Percentiles rank a stretch among this genome's conserved stretches.
Conservation (phyloP, 2,329 filamentous ascomycete species). For the Fusarium marasasianum region DNA sequence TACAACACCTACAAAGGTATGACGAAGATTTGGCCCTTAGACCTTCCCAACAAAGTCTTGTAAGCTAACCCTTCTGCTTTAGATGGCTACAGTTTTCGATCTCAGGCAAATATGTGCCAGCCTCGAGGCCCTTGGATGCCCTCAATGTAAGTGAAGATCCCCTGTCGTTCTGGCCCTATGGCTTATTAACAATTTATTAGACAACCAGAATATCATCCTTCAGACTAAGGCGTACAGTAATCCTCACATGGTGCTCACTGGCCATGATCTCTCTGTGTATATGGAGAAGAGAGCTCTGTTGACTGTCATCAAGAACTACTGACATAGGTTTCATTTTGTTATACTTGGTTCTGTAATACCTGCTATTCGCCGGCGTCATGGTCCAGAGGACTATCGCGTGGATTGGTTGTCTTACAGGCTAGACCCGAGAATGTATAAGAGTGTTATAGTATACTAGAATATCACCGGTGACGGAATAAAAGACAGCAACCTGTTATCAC, state of each 20-base stretch:
- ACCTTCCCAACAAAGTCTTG: no score
- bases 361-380: fast-evolving
- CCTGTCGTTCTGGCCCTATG: fast-evolving
- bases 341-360: no score
- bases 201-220: background rate
- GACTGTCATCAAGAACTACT: background rate
- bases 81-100: background rate
- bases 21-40: fast-evolving
- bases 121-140: background rate
- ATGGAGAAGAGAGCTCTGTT: background rate
- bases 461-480: fast-evolving
- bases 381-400: fast-evolving
- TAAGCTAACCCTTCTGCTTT: fast-evolving
- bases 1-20: no score
- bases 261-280: background rate
- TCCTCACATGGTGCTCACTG: background rate
- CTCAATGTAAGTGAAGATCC: fast-evolving
- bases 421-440: fast-evolving
- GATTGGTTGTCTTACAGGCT: fast-evolving
- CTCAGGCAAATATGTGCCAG: background rate
- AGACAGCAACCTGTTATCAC: fast-evolving
- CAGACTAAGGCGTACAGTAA: background rate
- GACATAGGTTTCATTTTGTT: no score
- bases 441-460: fast-evolving
- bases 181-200: fast-evolving